Evolutionary conservation across 768 basidiomycete genomes (phyloP).

Genomic region (Tricholoma flavovirens): DNA sequence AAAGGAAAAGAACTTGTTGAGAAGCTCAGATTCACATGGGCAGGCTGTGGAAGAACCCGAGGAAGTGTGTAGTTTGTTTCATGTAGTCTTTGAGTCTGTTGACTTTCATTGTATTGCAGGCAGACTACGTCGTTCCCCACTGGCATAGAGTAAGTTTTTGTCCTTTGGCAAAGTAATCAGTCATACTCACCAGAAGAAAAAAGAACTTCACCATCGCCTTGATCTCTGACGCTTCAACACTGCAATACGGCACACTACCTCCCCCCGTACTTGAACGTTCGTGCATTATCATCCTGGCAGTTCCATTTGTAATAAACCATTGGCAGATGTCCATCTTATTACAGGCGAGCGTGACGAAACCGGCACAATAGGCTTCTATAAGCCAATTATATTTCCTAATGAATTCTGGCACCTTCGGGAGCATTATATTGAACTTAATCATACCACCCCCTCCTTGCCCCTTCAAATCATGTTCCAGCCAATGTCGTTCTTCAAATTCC

Average conservation of each 20-base stretch:
- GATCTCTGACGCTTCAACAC: slow-evolving; percentile 57
- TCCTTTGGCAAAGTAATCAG: neutral
- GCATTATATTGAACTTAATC: slow-evolving; percentile 79
- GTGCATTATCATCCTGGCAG: slow-evolving; percentile 21
- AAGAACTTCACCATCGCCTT: slow-evolving; percentile 83
- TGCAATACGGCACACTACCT: slow-evolving; percentile 53
- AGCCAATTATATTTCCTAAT: slow-evolving; percentile 87
- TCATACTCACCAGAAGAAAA: neutral
- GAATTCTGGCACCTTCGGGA: slow-evolving; percentile 91
- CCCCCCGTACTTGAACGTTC: slow-evolving; percentile 57
- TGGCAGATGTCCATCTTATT: slow-evolving; percentile 59
- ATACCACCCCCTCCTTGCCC: slow-evolving; percentile 72
- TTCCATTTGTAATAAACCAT: slow-evolving; percentile 8
- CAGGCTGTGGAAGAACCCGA: slow-evolving; percentile 34
- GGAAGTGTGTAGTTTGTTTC: slow-evolving; percentile 37
- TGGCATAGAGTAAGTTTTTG: slow-evolving; percentile 67
- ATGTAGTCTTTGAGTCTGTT: neutral
- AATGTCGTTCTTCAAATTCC: slow-evolving; percentile 83
- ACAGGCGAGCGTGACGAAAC: slow-evolving; percentile 55
- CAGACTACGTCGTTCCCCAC: slow-evolving; percentile 68
- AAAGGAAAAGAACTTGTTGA: slow-evolving; percentile 79
- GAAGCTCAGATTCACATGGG: slow-evolving; percentile 32
- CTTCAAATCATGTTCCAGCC: slow-evolving; percentile 81
- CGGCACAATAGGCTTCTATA: slow-evolving; percentile 67
- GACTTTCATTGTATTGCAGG: slow-evolving; percentile 19